Evolutionary conservation across 148 eudicot species (phyloP).

Genomic region (Vaccinium myrtillus): DNA sequence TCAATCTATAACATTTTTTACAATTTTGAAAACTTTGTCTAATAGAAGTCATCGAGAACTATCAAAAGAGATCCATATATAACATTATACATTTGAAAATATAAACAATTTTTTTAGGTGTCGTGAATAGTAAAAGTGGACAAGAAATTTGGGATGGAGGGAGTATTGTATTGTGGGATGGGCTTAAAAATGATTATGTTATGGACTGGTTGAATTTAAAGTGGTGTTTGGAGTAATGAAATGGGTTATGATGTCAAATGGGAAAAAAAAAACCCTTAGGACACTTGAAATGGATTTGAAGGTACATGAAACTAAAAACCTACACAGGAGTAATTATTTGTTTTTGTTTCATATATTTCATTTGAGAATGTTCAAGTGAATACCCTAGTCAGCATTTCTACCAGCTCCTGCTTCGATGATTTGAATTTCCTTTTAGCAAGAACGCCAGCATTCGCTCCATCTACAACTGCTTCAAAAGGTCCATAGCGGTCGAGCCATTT

Average conservation of each 20-base stretch:
- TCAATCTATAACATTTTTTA: no score
- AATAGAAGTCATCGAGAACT: no score
- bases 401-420: conserved; percentile 27
- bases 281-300: neutral
- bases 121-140: no score
- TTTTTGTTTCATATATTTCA: neutral
- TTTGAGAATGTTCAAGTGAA: neutral
- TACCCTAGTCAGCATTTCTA: neutral
- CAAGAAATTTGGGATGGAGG: no score
- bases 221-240: neutral
- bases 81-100: no score
- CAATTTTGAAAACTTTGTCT: no score
- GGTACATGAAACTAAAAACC: neutral
- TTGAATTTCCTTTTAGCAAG: conserved; percentile 58
- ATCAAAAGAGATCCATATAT: no score
- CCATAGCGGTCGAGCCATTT: conserved; percentile 86
- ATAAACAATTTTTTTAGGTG: no score
- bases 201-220: neutral
- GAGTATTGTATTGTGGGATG: neutral
- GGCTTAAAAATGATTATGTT: neutral
- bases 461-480: conserved; percentile 92
- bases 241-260: neutral
- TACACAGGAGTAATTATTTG: neutral
- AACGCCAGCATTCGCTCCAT: conserved; percentile 90
- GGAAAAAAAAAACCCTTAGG: neutral